Evolutionary conservation across 2,329 filamentous ascomycete genomes (phyloP), one percentile per base, ranked within the genome.

Genomic region (Neoscytalidium dimidiatum): DNA sequence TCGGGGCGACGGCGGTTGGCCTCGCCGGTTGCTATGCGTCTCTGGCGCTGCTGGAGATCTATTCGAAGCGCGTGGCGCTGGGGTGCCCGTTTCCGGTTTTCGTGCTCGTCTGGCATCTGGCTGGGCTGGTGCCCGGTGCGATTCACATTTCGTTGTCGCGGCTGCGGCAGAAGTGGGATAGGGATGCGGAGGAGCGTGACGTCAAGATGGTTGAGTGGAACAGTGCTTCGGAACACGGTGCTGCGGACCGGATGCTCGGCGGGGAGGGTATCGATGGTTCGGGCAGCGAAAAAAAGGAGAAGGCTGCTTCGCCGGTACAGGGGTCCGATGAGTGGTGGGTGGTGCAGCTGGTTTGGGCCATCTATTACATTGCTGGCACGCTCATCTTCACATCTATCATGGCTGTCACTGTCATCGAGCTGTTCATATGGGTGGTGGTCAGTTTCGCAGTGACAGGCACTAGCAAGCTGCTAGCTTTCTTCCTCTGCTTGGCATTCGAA

Each of bases 381-480:
- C 64, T 77, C 49, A 58, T 76, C 6, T 77, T 69, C 41, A 74
- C 70, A 3, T 71, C 70, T 52, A 75, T 77, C 38, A 77, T 76
- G 74, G 69, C 73, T 4, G 74, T 77, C 3, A 73, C 73, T 3
- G 73, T 75, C 17, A 53, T 71, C 6, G 74, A 76, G 65, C 65
- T 77, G 7, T 67, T 73, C 2, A 66, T 70, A 17, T 77, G 74
- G 74, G 69, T 76, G 11, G 58, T 70, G 3, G 62, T 71, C 17
- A 66, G 68, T 9, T 64, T 71, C 43, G 68, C 66, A 1, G 68
- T 70, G 17, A 71, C 69, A 23, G 72, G 65, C 4, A 64, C 65
- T 14, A 71, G 69, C 38, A 77, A 75, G 60, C 49, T 75, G 44
- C 60, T 76, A 23, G 75, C 69, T 84, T 88, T 69, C 46, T 69